phyloP scores from a whole-genome alignment of 2,329 filamentous ascomycete genomes.

The Pseudopyrenochaeta lycopersici region DNA sequence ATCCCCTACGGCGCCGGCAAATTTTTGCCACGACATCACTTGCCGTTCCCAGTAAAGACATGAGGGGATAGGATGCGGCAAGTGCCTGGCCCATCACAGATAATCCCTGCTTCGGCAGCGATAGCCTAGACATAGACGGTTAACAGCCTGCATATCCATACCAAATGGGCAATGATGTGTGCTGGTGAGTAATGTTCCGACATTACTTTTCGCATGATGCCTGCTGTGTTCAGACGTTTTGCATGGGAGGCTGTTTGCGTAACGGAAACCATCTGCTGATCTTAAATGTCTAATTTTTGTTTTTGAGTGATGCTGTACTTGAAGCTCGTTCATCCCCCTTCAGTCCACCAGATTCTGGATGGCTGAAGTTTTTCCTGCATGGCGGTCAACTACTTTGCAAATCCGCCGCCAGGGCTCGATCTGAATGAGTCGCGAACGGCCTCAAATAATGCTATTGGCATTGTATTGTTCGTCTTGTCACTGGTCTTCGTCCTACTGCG shows the following conservation, averaged over 20 bases:
- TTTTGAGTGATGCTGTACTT: neutral
- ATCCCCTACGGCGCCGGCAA: neutral
- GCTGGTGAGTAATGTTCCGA: neutral
- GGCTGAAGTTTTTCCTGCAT: neutral
- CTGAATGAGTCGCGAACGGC: slow-evolving; percentile 29
- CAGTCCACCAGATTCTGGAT: neutral
- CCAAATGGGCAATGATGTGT: neutral
- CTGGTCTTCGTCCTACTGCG: slow-evolving; percentile 28
- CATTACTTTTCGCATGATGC: neutral
- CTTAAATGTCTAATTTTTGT: neutral
- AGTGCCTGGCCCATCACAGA: neutral
- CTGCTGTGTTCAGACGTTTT: neutral
- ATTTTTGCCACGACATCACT: too few species aligned
- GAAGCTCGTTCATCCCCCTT: neutral
- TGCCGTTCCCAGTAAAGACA: neutral
- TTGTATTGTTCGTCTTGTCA: slow-evolving; percentile 29
- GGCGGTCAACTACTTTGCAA: slow-evolving; percentile 18
- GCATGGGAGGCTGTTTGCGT: neutral
- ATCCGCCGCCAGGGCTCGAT: slow-evolving; percentile 26
- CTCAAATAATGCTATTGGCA: slow-evolving; percentile 32
- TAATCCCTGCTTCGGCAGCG: neutral
- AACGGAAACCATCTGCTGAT: neutral
- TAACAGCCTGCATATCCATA: neutral
- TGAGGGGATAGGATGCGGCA: neutral
- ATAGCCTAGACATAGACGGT: neutral